Percentiles rank a stretch among this genome's conserved stretches.
Conservation (phyloP, 768 basidiomycete species). For the Suillus variegatus region DNA sequence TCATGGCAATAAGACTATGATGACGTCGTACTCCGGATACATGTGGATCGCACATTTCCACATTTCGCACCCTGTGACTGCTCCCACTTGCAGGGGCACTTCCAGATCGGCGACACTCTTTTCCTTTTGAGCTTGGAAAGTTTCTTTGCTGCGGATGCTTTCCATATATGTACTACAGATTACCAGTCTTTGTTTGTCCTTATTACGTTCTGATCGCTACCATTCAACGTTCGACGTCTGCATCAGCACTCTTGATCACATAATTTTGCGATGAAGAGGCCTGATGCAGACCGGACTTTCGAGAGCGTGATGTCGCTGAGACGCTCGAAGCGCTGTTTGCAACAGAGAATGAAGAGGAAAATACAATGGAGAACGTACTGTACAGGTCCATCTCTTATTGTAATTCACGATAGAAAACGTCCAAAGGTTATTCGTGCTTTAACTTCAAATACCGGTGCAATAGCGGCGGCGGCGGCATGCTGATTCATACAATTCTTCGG, state of each 20-base stretch:
- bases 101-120: conserved; percentile 23
- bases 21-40: background rate
- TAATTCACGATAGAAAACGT: too few relatives aligned
- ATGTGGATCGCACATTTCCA: conserved; percentile 1
- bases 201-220: conserved; percentile 14
- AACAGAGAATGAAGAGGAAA: too few relatives aligned
- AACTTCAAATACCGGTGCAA: too few relatives aligned
- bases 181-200: conserved; percentile 33
- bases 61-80: conserved; percentile 11
- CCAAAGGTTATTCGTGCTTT: too few relatives aligned
- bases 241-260: too few relatives aligned
- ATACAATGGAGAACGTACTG: too few relatives aligned
- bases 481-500: conserved; percentile 51
- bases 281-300: too few relatives aligned
- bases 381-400: too few relatives aligned
- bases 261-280: too few relatives aligned
- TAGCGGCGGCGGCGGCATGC: background rate
- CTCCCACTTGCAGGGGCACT: conserved; percentile 28
- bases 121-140: conserved; percentile 29
- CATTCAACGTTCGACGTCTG: background rate
- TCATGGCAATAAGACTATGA: background rate
- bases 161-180: conserved; percentile 29
- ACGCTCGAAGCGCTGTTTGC: too few relatives aligned
- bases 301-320: too few relatives aligned
- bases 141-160: conserved; percentile 19